Conservation (phyloP, 2,329 filamentous ascomycete genomes). For the Trichoderma cornu-damae region DNA sequence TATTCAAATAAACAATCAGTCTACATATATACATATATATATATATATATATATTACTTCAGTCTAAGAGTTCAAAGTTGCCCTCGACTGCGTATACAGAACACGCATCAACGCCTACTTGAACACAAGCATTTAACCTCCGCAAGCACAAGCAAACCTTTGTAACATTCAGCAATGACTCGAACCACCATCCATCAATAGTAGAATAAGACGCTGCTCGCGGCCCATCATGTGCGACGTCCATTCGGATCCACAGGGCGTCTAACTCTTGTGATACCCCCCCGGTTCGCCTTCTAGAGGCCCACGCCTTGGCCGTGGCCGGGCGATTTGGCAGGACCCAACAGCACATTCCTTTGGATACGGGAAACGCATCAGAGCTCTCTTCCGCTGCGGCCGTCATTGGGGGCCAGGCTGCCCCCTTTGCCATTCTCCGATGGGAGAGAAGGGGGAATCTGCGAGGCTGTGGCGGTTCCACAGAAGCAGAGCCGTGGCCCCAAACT, state of each 20-base stretch:
- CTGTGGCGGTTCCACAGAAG: neutral
- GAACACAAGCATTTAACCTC: neutral
- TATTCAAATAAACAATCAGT: neutral
- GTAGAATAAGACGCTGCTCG: constrained; percentile 24
- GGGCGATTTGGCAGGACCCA: constrained; percentile 19
- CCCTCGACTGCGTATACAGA: neutral
- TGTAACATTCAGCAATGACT: neutral
- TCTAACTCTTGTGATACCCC: constrained; percentile 28
- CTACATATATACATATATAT: too few species aligned
- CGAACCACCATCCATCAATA: constrained; percentile 24
- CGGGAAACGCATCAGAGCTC: constrained; percentile 4
- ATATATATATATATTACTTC: too few species aligned
- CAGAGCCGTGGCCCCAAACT: neutral
- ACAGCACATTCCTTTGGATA: constrained; percentile 19
- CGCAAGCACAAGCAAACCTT: neutral
- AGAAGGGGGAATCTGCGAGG: neutral
- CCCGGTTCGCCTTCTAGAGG: constrained; percentile 17
- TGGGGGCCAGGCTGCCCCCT: too few species aligned
- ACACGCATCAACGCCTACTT: neutral
- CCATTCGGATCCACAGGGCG: constrained; percentile 29
- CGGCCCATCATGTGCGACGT: constrained; percentile 32
- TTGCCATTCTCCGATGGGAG: neutral
- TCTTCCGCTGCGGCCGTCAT: too few species aligned
- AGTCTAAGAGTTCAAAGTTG: neutral
- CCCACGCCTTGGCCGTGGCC: constrained; percentile 14